A percentile compares a stretch with the other conserved stretches of the same genome.
phyloP scores from a whole-genome alignment of 2,329 filamentous ascomycete genomes.

The Tolypocladium paradoxum region DNA sequence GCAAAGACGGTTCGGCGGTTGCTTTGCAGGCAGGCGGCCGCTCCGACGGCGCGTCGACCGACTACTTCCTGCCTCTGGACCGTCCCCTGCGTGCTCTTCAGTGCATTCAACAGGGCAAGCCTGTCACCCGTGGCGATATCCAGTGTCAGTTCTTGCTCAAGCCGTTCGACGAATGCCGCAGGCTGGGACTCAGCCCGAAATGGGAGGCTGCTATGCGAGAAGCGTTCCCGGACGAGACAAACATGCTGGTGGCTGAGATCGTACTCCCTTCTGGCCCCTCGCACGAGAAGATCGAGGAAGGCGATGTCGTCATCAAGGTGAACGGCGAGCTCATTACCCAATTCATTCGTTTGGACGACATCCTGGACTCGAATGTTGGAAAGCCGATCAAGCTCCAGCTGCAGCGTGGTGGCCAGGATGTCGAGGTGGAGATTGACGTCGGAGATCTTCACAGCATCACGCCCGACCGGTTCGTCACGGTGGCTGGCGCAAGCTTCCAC shows the following conservation, averaged over 20 bases:
- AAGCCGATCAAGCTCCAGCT: constrained; percentile 69
- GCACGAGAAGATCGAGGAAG: constrained; percentile 79
- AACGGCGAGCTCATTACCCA: constrained; percentile 89
- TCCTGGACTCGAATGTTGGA: constrained; percentile 79
- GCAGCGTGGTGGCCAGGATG: constrained; percentile 78
- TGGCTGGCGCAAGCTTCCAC: constrained; percentile 91
- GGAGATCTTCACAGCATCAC: constrained; percentile 91
- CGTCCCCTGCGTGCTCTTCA: constrained; percentile 77
- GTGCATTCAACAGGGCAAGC: constrained; percentile 66
- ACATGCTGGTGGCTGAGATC: constrained; percentile 94
- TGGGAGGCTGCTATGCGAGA: constrained; percentile 81
- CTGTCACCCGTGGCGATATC: constrained; percentile 85
- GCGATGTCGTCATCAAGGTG: constrained; percentile 85
- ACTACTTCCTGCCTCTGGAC: constrained; percentile 93
- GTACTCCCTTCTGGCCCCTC: constrained; percentile 85
- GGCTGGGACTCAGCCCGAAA: constrained; percentile 71
- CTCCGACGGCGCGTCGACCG: constrained; percentile 88
- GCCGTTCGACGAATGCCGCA: constrained; percentile 91
- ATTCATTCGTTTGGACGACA: constrained; percentile 83
- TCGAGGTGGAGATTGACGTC: constrained; percentile 75
- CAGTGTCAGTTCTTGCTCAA: constrained; percentile 97
- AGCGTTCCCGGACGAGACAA: constrained; percentile 83
- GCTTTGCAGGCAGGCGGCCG: constrained; percentile 90
- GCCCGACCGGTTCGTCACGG: constrained; percentile 88
- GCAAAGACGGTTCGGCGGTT: constrained; percentile 84